Conservation (phyloP, 371 early-diverging fungal species). For the Enteropsectra breve region DNA sequence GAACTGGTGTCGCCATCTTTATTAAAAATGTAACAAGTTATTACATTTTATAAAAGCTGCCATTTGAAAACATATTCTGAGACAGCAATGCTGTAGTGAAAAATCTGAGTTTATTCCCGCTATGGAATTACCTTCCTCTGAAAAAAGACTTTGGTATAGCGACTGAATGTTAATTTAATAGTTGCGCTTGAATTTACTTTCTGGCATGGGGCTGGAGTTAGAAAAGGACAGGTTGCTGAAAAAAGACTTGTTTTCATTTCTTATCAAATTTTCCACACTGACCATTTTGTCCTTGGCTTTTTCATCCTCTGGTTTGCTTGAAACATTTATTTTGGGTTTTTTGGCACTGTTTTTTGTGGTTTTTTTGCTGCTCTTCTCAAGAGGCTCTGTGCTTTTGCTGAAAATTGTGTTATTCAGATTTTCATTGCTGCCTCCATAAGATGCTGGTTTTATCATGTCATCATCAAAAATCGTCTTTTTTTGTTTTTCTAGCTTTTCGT, state of each 20-base stretch:
- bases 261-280: constrained; percentile 15
- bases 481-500: background rate
- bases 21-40: background rate
- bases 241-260: constrained; percentile 19
- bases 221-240: constrained; percentile 31
- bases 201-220: constrained; percentile 17
- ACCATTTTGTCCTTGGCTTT: background rate
- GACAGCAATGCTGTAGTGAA: no score
- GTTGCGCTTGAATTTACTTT: background rate
- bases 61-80: no score
- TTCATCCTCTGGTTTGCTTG: background rate
- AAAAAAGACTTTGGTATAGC: no score
- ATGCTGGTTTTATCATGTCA: constrained; percentile 9
- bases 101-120: no score
- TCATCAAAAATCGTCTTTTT: background rate
- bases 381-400: background rate
- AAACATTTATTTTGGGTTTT: background rate
- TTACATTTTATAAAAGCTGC: background rate
- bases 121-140: no score
- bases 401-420: background rate
- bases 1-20: no score
- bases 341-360: background rate
- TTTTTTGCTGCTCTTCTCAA: constrained; percentile 5
- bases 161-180: no score
- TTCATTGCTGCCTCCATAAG: background rate